Conservation (phyloP, 768 basidiomycete species). For the Trametes meyenii region DNA sequence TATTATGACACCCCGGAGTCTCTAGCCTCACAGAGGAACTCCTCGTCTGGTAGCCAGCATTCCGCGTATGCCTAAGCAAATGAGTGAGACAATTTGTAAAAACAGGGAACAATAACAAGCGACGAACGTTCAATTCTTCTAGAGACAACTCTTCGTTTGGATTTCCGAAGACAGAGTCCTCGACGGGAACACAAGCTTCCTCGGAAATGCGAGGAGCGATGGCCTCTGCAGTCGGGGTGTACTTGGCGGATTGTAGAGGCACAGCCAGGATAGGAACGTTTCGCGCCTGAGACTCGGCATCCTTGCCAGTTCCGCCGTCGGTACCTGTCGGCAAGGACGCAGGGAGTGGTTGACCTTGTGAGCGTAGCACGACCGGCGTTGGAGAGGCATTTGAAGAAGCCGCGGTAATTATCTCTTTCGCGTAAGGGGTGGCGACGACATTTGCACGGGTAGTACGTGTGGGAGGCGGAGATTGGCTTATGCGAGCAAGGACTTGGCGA, state of each 20-base stretch:
- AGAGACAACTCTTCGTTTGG: background rate
- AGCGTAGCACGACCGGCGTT: background rate
- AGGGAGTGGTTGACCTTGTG: too few relatives aligned
- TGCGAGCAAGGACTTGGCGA: background rate
- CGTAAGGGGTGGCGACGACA: background rate
- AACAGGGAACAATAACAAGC: too few relatives aligned
- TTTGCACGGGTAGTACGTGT: background rate
- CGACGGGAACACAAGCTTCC: background rate
- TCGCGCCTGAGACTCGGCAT: too few relatives aligned
- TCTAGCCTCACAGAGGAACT: constrained; percentile 7
- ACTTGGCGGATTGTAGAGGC: too few relatives aligned
- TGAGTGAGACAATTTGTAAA: too few relatives aligned
- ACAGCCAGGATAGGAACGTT: too few relatives aligned
- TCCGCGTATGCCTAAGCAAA: constrained; percentile 3
- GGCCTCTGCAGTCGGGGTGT: too few relatives aligned
- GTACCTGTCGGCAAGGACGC: too few relatives aligned
- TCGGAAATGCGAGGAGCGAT: too few relatives aligned
- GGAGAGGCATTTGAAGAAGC: background rate
- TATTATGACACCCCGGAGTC: background rate
- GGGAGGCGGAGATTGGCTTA: background rate
- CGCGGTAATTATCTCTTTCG: background rate
- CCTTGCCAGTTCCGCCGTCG: too few relatives aligned
- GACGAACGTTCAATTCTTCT: constrained; percentile 8
- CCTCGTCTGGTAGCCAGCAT: constrained; percentile 8
- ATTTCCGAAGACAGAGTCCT: background rate